Base-by-base conservation (phyloP, 495 filamentous ascomycete species). In the Beverwykella pulmonaria region DNA sequence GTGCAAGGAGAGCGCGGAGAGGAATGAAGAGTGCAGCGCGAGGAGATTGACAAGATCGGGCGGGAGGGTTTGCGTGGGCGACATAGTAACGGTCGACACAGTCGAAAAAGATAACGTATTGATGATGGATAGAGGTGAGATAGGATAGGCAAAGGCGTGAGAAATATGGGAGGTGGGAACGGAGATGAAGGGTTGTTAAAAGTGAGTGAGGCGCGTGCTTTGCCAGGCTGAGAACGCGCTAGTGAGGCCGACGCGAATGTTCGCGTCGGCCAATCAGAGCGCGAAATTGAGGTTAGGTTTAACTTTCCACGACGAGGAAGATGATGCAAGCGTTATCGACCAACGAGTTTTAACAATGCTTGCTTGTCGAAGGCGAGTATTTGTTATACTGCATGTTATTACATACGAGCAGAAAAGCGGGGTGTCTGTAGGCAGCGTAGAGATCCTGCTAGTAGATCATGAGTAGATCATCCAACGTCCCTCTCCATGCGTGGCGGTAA, bases 1-100 rank as follows among this genome's bases (percentile, higher is more conserved):
- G 61, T 87, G 82, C 55, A 88, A 72, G 20, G 79, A 82, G 20
- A 88, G 75, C 20, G 86, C 81, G 50, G 82, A 82, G 60, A 88
- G 79, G 59, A 89, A 84, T 53, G 84, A 77, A 29, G 80, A 74
- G 68, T 87, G 81, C 5, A 88, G 76, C 54, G 81, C 75, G 57
- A 86, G 74, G 49, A 89, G 79, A 62, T 83, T 80, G 63, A 82
- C 63, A 26, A 89, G 76, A 70, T 87, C 85, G 23, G 63, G 63
- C 0, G 86, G 85, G 46, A 25, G 34, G 68, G 39, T n/a, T 46
- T 41, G 48, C 6, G 48, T 7, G 2, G 62, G 19, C 8, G 59
- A 47, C 60, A 68, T 68, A 44, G 54, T 59, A 30, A 58, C 49
- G 32, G 59, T 59, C 49, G 46, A 54, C 59, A 60, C 23, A 26